phyloP scores from a whole-genome alignment of 1,284 basidiomycete genomes.

The Austroboletus rostrupii region DNA sequence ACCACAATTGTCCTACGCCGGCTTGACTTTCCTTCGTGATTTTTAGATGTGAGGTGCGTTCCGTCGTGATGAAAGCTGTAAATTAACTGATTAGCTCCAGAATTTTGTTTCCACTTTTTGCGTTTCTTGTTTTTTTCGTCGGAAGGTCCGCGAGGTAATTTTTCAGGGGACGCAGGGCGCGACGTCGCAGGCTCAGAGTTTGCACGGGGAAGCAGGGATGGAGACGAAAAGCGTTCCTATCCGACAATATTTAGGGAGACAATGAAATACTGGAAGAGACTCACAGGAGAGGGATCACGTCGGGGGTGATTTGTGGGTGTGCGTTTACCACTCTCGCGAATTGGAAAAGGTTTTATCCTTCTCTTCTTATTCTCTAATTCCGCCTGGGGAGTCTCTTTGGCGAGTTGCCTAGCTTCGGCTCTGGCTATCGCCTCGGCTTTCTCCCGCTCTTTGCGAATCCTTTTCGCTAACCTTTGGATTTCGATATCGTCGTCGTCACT shows the following conservation, averaged over 20 bases:
- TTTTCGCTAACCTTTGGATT: constrained; percentile 23
- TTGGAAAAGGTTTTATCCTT: constrained; percentile 32
- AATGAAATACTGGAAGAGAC: constrained; percentile 2
- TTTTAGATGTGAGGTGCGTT: constrained; percentile 27
- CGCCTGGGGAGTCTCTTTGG: constrained; percentile 10
- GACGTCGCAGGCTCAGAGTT: constrained; percentile 12
- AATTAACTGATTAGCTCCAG: constrained; percentile 10
- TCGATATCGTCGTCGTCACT: constrained; percentile 39
- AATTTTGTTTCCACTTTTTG: constrained; percentile 12
- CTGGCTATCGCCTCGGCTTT: constrained; percentile 21
- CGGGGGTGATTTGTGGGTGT: background rate
- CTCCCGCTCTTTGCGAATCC: constrained; percentile 20
- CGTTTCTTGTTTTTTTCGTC: constrained; percentile 7
- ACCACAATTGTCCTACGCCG: constrained; percentile 12
- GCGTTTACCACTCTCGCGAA: constrained; percentile 10
- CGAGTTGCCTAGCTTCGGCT: constrained; percentile 13
- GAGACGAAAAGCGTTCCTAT: constrained; percentile 10
- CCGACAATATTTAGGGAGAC: constrained; percentile 1
- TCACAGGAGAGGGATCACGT: constrained; percentile 9
- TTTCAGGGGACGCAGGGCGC: constrained; percentile 2
- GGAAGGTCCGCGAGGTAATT: background rate
- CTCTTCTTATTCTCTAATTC: constrained; percentile 14
- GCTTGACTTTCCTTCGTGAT: constrained; percentile 13
- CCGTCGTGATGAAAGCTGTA: constrained; percentile 23
- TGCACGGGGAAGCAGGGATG: constrained; percentile 5